Percentiles rank a stretch among this genome's conserved stretches.
Evolutionary conservation across 371 early-diverging fungal genomes (phyloP).

Genomic region (Mortierella sp.): DNA sequence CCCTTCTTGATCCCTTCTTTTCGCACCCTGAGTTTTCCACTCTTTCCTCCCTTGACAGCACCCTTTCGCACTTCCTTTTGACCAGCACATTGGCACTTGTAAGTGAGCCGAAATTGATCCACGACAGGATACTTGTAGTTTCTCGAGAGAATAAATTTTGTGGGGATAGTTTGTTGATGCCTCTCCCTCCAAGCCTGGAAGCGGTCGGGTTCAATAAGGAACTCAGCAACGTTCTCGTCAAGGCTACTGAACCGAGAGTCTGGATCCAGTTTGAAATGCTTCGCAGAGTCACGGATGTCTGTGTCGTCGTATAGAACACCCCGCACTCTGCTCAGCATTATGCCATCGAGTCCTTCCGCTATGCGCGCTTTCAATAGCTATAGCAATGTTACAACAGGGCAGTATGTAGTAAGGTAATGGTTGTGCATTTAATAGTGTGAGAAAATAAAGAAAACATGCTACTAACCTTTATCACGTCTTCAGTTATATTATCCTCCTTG

Average conservation of each 20-base stretch:
- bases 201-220: slow-evolving; percentile 13
- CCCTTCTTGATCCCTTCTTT: slow-evolving; percentile 12
- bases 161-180: slow-evolving; percentile 23
- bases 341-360: slow-evolving; percentile 8
- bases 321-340: slow-evolving; percentile 2
- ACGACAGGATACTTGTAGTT: slow-evolving; percentile 3
- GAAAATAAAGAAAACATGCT: neutral
- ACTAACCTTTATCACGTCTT: neutral
- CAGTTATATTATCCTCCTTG: neutral
- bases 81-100: neutral
- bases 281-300: slow-evolving; percentile 3
- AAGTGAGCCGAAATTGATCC: neutral
- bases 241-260: slow-evolving; percentile 10
- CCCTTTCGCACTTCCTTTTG: neutral
- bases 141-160: slow-evolving; percentile 20
- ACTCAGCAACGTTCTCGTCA: neutral
- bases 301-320: slow-evolving; percentile 5
- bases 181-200: slow-evolving; percentile 19
- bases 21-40: slow-evolving; percentile 15
- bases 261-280: slow-evolving; percentile 18
- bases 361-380: slow-evolving; percentile 21
- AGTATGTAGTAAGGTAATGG: neutral
- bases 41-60: slow-evolving; percentile 6
- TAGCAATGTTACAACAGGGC: neutral
- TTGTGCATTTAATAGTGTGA: neutral